phyloP scores from a whole-genome alignment of 176 grass and related monocot genomes.

The Lolium perenne region DNA sequence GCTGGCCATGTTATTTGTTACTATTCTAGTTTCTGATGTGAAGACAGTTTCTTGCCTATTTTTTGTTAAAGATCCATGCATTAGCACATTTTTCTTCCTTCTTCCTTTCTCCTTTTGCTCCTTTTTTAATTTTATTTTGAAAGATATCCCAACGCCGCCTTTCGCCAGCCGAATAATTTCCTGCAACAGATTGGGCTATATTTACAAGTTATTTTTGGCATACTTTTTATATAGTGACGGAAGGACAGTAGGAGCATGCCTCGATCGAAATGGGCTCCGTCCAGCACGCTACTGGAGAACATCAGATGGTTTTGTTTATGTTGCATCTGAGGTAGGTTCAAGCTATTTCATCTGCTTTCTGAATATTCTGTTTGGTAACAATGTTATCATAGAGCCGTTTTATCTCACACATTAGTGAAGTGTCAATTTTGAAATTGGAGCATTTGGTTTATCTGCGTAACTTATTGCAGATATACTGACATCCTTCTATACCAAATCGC shows the following conservation, averaged over 20 bases:
- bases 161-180: slow-evolving; percentile 19
- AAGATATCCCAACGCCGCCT: slow-evolving; percentile 25
- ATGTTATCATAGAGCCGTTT: slow-evolving; percentile 24
- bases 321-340: slow-evolving; percentile 90
- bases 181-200: slow-evolving; percentile 34
- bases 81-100: slow-evolving; percentile 38
- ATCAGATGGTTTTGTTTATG: slow-evolving; percentile 96
- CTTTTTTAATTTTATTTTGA: neutral
- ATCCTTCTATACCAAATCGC: slow-evolving; percentile 60
- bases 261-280: slow-evolving; percentile 99
- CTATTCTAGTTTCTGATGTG: slow-evolving; percentile 36
- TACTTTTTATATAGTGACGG: slow-evolving; percentile 86
- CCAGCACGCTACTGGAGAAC: slow-evolving; percentile 99
- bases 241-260: slow-evolving; percentile 88
- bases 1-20: slow-evolving; percentile 27
- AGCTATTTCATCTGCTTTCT: slow-evolving; percentile 45
- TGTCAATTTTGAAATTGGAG: slow-evolving; percentile 48
- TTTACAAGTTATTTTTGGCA: slow-evolving; percentile 39
- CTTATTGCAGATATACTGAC: slow-evolving; percentile 61
- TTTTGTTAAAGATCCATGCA: slow-evolving; percentile 25
- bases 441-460: slow-evolving; percentile 62
- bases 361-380: slow-evolving; percentile 30
- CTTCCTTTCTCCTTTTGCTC: slow-evolving; percentile 15
- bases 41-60: slow-evolving; percentile 38
- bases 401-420: slow-evolving; percentile 38